A percentile compares a stretch with the other conserved stretches of the same genome.
These are phyloP conservation scores for Hyaloscypha bicolor DNA, from an alignment of 495 filamentous ascomycete species.

Conservation along the genomic window DNA sequence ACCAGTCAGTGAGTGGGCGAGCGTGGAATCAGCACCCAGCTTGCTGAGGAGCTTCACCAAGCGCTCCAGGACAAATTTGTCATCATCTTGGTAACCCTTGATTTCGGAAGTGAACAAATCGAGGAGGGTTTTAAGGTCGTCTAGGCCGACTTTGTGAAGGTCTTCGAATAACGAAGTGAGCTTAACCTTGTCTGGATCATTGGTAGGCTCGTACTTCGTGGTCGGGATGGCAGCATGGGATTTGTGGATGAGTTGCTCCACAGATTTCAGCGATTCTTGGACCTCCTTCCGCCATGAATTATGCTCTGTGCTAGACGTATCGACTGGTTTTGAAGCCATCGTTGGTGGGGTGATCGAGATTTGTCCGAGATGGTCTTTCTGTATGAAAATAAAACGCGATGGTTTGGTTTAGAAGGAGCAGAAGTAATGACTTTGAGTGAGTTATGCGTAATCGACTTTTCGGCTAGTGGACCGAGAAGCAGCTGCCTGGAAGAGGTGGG, in stretches of 20 bases:
- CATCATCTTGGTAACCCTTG: conserved; percentile 40
- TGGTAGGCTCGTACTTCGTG: conserved; percentile 35
- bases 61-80: conserved; percentile 42
- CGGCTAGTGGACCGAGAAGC: background rate
- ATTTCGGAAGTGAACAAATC: conserved; percentile 37
- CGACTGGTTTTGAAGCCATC: conserved; percentile 4
- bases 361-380: background rate
- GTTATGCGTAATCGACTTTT: background rate
- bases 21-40: conserved; percentile 35
- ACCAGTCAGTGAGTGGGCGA: conserved; percentile 58
- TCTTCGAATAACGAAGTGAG: conserved; percentile 20
- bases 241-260: conserved; percentile 33
- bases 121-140: conserved; percentile 37
- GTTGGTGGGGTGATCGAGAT: background rate
- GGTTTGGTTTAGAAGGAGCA: too few relatives aligned
- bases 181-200: conserved; percentile 20
- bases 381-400: too few relatives aligned
- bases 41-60: conserved; percentile 40
- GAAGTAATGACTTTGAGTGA: background rate
- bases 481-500: background rate
- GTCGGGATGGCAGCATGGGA: conserved; percentile 34
- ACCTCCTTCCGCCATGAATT: conserved; percentile 25
- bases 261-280: conserved; percentile 14
- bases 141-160: conserved; percentile 26
- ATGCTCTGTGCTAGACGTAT: conserved; percentile 19